A percentile compares a stretch with the other conserved stretches of the same genome.
Evolutionary conservation across 1,139 yeast species (phyloP).

Genomic region (Yamadazyma siamensis): DNA sequence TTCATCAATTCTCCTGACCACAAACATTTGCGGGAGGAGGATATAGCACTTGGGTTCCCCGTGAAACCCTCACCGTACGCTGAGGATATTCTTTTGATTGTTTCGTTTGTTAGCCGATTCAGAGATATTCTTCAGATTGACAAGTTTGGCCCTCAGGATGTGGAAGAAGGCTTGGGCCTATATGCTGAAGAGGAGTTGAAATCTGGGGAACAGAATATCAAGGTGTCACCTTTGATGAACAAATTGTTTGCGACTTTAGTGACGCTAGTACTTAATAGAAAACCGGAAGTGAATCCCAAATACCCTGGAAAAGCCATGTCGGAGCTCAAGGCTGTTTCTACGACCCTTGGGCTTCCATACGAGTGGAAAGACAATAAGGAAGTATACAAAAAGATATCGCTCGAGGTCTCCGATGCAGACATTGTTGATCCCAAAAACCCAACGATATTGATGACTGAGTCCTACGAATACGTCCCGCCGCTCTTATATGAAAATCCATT

Average conservation of each 20-base stretch:
- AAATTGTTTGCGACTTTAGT: slow-evolving; percentile 32
- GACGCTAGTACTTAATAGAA: slow-evolving; percentile 40
- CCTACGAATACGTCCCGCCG: slow-evolving; percentile 10
- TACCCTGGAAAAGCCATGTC: slow-evolving; percentile 27
- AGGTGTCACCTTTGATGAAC: slow-evolving; percentile 34
- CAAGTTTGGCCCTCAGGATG: slow-evolving; percentile 42
- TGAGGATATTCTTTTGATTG: slow-evolving; percentile 38
- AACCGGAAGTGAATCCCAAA: slow-evolving; percentile 25
- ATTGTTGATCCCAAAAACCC: slow-evolving; percentile 19
- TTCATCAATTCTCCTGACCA: slow-evolving; percentile 19
- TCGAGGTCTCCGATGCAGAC: slow-evolving; percentile 11
- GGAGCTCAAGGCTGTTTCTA: slow-evolving; percentile 36
- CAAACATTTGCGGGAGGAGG: slow-evolving; percentile 17
- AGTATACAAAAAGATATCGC: slow-evolving; percentile 7
- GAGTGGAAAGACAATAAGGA: slow-evolving; percentile 41
- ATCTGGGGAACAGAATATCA: slow-evolving; percentile 8
- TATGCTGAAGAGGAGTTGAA: too few species aligned
- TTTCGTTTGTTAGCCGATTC: slow-evolving; percentile 45
- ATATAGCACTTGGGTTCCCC: slow-evolving; percentile 29
- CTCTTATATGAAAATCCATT: slow-evolving; percentile 31
- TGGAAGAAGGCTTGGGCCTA: slow-evolving; percentile 48
- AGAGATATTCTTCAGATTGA: slow-evolving; percentile 26
- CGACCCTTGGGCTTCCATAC: slow-evolving; percentile 38
- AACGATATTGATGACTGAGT: slow-evolving; percentile 30
- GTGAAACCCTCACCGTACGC: slow-evolving; percentile 38